Base-by-base conservation (phyloP, 2,329 filamentous ascomycete species). In the Colletotrichum trifolii region DNA sequence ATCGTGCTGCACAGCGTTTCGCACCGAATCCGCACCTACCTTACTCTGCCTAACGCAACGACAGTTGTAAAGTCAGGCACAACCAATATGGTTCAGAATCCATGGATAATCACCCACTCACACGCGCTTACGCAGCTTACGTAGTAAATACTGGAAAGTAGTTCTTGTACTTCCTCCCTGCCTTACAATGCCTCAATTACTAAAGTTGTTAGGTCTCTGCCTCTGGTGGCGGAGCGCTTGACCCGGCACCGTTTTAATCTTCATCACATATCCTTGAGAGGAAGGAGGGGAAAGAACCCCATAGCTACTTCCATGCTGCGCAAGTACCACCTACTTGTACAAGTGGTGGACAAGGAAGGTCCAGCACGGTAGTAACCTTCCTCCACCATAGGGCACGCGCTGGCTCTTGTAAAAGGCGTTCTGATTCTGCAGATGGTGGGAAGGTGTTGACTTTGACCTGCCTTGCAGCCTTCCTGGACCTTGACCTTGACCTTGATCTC, bases 191-290 rank as follows among this genome's bases (percentile, higher is more conserved):
- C 25, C 25, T 25, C 25, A 25, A 25, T 25, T 25, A 25, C 25
- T 25, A 25, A 25, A 25, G 25, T 25, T 25, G 7, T 43, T 6
- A 17, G 17, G 17, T 17, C 42, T 8, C 9, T 43, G 11, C 13
- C 9, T 8, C 12, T 43, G 34, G 36, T 35, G 39, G 52, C 55
- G 40, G 58, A 54, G 66, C 66, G 66, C 66, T 68, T 64, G 66
- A 54, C 66, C 66, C 64, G 66, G 66, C 50, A 64, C 64, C 38
- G 58, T 45, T 54, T 55, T 56, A 49, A 36, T 54, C 34, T 54
- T 46, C 45, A n/a, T 45, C 13, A 45, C 25, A 52, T 42, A 11
- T 46, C 46, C 56, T 35, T 50, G 36, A 45, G 53, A 53, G 53
- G 36, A 66, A 63, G 47, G 58, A 57, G 53, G 58, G 63, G 58